Evolutionary conservation across 2,329 filamentous ascomycete species (phyloP).

Genomic region (Diaporthe helianthi): DNA sequence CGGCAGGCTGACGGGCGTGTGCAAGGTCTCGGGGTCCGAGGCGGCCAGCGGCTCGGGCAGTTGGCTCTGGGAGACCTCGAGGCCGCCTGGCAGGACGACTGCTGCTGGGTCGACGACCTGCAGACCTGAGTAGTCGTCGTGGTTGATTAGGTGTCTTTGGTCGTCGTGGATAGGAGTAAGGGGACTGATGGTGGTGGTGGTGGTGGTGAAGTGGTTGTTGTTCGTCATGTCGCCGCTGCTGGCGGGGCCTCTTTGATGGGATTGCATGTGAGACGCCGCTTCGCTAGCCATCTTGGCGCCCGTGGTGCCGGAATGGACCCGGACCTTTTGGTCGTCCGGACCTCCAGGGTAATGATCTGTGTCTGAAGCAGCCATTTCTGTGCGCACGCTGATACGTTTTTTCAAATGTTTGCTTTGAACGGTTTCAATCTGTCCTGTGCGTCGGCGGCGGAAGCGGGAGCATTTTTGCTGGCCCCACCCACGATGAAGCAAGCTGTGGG

Average conservation of each 20-base stretch:
- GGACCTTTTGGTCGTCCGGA: conserved; percentile 25
- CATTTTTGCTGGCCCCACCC: conserved; percentile 11
- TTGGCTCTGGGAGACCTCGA: conserved; percentile 31
- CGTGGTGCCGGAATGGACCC: conserved; percentile 12
- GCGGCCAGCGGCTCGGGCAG: conserved; percentile 25
- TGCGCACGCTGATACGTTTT: background rate
- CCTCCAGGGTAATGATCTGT: background rate
- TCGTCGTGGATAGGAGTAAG: background rate
- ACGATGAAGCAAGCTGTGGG: conserved; percentile 4
- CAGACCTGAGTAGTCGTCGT: conserved; percentile 30
- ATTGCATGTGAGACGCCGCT: no score
- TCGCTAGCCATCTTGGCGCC: conserved; percentile 25
- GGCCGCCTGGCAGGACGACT: no score
- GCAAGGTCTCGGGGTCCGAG: background rate
- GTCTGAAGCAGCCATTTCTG: background rate
- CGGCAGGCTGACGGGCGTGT: background rate
- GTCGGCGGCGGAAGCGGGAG: background rate
- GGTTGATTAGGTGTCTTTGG: background rate
- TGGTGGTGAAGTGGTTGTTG: background rate
- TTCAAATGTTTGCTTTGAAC: background rate
- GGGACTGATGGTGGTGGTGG: background rate
- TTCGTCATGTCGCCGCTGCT: no score
- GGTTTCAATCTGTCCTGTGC: background rate
- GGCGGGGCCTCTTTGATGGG: no score
- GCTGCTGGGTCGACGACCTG: conserved; percentile 31